Evolutionary conservation across 2,329 filamentous ascomycete species (phyloP).

Genomic region (Hansfordia pulvinata): DNA sequence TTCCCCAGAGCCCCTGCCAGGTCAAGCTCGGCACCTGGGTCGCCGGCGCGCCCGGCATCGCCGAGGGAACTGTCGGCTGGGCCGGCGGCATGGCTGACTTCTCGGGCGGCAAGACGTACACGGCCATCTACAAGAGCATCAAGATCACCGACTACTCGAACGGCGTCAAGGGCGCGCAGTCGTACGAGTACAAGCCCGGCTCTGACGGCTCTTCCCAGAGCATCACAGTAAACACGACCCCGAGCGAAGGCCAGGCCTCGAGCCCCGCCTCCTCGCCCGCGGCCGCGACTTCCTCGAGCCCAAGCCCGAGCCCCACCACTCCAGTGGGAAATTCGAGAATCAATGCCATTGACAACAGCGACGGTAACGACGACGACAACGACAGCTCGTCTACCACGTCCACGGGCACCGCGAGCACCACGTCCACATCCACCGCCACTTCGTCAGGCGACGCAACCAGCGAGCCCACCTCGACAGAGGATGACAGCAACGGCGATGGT

Average conservation of each 20-base stretch:
- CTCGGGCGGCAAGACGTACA: too few relatives aligned
- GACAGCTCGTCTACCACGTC: too few relatives aligned
- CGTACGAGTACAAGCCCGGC: slow-evolving; percentile 30
- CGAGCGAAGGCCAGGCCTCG: slow-evolving; percentile 8
- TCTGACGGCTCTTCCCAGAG: slow-evolving; percentile 6
- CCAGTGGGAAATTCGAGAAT: neutral
- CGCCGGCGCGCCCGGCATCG: slow-evolving; percentile 21
- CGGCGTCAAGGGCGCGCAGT: slow-evolving; percentile 29
- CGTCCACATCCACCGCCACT: too few relatives aligned
- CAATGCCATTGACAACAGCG: slow-evolving; percentile 1
- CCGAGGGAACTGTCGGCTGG: slow-evolving; percentile 33
- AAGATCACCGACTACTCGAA: slow-evolving; percentile 40
- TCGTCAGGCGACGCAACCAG: too few relatives aligned
- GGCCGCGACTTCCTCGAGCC: slow-evolving; percentile 5
- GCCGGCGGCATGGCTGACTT: slow-evolving; percentile 39
- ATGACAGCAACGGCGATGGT: too few relatives aligned
- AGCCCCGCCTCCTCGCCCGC: slow-evolving; percentile 4
- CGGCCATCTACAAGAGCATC: slow-evolving; percentile 42
- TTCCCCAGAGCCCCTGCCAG: slow-evolving; percentile 44
- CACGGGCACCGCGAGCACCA: neutral
- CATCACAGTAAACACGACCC: slow-evolving; percentile 6
- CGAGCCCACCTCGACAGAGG: too few relatives aligned
- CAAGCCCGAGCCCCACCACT: slow-evolving; percentile 7
- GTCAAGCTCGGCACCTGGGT: slow-evolving; percentile 31
- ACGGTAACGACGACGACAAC: slow-evolving; percentile 6